Evolutionary conservation across 306 rosid species (phyloP).

Genomic region (Quillaja saponaria): DNA sequence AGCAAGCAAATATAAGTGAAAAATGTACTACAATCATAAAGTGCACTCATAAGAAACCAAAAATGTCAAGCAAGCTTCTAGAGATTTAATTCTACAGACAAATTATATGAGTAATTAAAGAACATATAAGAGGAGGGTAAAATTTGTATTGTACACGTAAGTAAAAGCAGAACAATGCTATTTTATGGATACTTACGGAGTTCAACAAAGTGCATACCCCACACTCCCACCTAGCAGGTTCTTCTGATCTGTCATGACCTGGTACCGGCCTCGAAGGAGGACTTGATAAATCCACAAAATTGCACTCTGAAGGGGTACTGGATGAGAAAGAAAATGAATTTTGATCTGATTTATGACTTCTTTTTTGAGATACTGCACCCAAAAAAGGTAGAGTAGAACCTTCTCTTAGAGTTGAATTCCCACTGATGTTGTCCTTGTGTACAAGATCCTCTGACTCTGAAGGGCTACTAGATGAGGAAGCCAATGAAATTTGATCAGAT

Average conservation of each 20-base stretch:
- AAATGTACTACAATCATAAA: neutral
- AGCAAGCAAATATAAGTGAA: neutral
- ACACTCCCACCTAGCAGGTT: slow-evolving; percentile 74
- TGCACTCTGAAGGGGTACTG: slow-evolving; percentile 22
- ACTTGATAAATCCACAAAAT: slow-evolving; percentile 33
- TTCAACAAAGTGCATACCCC: slow-evolving; percentile 77
- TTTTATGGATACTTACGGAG: slow-evolving; percentile 51
- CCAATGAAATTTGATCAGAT: slow-evolving; percentile 27
- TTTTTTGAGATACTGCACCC: slow-evolving; percentile 46
- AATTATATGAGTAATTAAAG: neutral
- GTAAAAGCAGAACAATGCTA: neutral
- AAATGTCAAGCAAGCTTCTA: no score
- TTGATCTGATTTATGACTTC: slow-evolving; percentile 42
- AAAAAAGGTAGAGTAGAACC: slow-evolving; percentile 24
- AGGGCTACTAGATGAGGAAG: slow-evolving; percentile 35
- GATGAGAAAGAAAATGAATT: slow-evolving; percentile 34
- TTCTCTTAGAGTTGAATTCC: slow-evolving; percentile 28
- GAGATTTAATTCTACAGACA: no score
- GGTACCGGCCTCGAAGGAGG: slow-evolving; percentile 31
- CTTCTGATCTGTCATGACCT: slow-evolving; percentile 33
- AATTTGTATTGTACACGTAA: no score
- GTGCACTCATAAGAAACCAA: neutral
- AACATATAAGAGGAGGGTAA: no score
- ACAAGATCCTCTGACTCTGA: slow-evolving; percentile 41
- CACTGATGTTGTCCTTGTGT: slow-evolving; percentile 32